Percentiles rank a stretch among this genome's conserved stretches.
Evolutionary conservation across 2,329 filamentous ascomycete species (phyloP).

Genomic region (Neonectria faginata): DNA sequence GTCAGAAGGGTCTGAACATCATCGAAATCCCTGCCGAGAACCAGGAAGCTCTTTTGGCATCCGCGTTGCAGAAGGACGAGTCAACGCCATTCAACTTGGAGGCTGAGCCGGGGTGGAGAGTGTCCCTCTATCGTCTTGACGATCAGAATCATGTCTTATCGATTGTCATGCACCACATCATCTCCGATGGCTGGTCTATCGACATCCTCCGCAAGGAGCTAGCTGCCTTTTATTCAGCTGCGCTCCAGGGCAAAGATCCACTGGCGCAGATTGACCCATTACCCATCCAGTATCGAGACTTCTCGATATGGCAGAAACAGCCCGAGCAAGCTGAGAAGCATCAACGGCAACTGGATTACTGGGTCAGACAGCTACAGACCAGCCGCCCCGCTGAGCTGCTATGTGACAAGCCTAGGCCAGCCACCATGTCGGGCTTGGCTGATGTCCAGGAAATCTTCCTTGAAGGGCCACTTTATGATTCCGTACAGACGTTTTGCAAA

Average conservation of each 20-base stretch:
- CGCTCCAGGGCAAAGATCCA: conserved; percentile 28
- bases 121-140: conserved; percentile 15
- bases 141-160: conserved; percentile 24
- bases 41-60: background rate
- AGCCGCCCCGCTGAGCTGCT: conserved; percentile 23
- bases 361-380: conserved; percentile 11
- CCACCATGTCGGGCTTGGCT: conserved; percentile 28
- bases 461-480: background rate
- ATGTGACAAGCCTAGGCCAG: conserved; percentile 15
- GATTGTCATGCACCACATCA: conserved; percentile 37
- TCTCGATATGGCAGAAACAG: conserved; percentile 32
- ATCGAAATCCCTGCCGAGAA: conserved; percentile 10
- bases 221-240: conserved; percentile 26
- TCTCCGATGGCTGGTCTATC: conserved; percentile 40
- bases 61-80: conserved; percentile 21
- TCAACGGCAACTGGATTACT: conserved; percentile 21
- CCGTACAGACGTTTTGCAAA: background rate
- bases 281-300: conserved; percentile 42
- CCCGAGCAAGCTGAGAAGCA: conserved; percentile 45
- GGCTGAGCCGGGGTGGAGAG: conserved; percentile 27
- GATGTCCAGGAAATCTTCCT: background rate
- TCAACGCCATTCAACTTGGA: conserved; percentile 24
- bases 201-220: conserved; percentile 22
- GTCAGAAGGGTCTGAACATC: background rate
- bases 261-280: conserved; percentile 28